Percentiles rank a stretch among this genome's conserved stretches.
phyloP scores from a whole-genome alignment of 352 stramenopile species.

The Globisporangium heterothallicum region DNA sequence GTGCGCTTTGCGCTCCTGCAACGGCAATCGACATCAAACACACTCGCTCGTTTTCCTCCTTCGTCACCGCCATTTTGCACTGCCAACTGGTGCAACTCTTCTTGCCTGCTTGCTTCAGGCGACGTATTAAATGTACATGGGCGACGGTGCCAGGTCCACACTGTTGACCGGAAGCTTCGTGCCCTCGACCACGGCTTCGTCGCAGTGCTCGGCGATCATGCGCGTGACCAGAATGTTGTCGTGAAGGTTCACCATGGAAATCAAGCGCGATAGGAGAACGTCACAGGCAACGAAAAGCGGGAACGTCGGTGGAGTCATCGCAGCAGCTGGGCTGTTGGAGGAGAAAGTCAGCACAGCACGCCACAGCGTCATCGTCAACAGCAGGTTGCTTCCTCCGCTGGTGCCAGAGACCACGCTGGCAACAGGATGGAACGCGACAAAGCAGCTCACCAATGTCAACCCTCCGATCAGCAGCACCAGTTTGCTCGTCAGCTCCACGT shows the following conservation, averaged over 20 bases:
- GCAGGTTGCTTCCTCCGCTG: conserved; percentile 16
- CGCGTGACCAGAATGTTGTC: conserved; percentile 39
- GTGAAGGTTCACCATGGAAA: conserved; percentile 24
- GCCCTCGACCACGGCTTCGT: conserved; percentile 29
- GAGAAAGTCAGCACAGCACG: conserved; percentile 13
- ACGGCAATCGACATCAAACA: no score
- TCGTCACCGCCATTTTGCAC: no score
- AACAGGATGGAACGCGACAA: conserved; percentile 15
- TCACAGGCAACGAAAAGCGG: conserved; percentile 39
- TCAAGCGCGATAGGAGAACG: conserved; percentile 27
- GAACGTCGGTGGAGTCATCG: conserved; percentile 20
- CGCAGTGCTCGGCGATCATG: conserved; percentile 38
- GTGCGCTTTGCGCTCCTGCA: no score
- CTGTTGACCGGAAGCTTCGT: conserved; percentile 7
- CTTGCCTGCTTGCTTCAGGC: no score
- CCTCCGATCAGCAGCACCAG: conserved; percentile 17
- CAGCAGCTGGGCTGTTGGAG: background rate
- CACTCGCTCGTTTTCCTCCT: no score
- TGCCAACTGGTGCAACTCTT: no score
- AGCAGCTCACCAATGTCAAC: conserved; percentile 36
- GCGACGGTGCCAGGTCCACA: conserved; percentile 47
- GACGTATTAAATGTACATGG: conserved; percentile 33
- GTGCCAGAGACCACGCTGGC: conserved; percentile 6
- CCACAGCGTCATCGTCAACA: conserved; percentile 24
- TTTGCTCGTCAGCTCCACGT: conserved; percentile 9